Evolutionary conservation across 306 rosid species (phyloP), one percentile per base, ranked within the genome.

Genomic region (Comarum palustre): DNA sequence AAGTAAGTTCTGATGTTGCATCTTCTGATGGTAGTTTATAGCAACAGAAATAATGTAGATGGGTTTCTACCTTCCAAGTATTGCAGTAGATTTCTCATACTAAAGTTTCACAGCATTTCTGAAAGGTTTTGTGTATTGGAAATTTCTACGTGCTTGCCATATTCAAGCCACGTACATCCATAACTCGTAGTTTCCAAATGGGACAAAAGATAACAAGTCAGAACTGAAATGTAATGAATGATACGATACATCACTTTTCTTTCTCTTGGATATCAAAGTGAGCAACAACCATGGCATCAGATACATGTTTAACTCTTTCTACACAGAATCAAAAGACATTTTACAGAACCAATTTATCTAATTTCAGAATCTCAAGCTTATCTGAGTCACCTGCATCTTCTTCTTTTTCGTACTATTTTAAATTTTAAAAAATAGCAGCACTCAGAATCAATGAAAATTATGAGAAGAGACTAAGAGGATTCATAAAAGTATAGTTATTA

Each of bases 401-500:
- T 69, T 29, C 7, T 47, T 47, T 19, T 16, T 27, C 4, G 13
- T 20, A 4, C 2, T 42, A 42, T 16, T 59, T 36, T 72, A 43
- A 43, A 72, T 48, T 27, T 12, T 3, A 12, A 17, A 66, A n/a
- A 19, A 2, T 25, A 66, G 24, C 22, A 52, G 34, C 24, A 50
- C 20, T 45, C 52, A 41, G 43, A 20, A 14, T 6, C 17, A 51
- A 52, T 11, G 47, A 15, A 27, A n/a, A 39, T 12, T 29, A 41
- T 43, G 46, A 38, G 36, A 22, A 43, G 41, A 39, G 42, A 39
- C 42, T 39, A 39, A 39, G 42, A 66, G n/a, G 43, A 87, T 51
- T 22, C 50, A 66, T 34, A 55, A 61, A 47, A 72, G 14, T 60
- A 16, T 20, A n/a, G 78, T 50, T 79, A 50, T 83, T 86, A 91